Percentiles rank a stretch among this genome's conserved stretches.
Evolutionary conservation across 257 asterid species (phyloP).

Genomic region (Solanum boliviense): DNA sequence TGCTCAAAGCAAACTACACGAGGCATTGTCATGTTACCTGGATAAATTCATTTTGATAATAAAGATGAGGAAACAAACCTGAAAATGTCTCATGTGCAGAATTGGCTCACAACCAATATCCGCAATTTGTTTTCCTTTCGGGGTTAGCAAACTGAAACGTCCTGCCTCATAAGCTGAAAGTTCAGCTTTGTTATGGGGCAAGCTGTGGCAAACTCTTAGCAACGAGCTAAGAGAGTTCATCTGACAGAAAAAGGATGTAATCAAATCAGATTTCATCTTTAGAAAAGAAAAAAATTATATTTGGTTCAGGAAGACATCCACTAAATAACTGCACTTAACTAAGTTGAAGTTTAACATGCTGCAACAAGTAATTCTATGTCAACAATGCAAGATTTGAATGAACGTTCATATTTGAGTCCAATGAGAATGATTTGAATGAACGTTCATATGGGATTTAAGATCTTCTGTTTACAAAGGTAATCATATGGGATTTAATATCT

Average conservation of each 20-base stretch:
- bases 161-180: constrained; percentile 74
- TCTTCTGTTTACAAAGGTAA: not conserved
- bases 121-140: constrained; percentile 74
- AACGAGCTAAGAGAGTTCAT: constrained; percentile 89
- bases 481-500: not conserved
- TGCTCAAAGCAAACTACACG: not conserved
- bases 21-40: not conserved
- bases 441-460: not conserved
- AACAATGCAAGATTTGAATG: not conserved
- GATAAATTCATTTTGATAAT: not conserved
- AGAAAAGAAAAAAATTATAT: not conserved
- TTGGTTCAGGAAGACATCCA: not conserved
- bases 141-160: constrained; percentile 68
- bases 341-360: not conserved
- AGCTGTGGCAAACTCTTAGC: constrained; percentile 55
- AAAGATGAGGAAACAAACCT: constrained; percentile 32
- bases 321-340: not conserved
- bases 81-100: constrained; percentile 91
- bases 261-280: not conserved
- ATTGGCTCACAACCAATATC: constrained; percentile 98
- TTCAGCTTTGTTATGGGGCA: constrained; percentile 42
- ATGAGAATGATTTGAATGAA: not conserved
- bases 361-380: not conserved
- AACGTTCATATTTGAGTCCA: not conserved
- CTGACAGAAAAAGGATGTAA: constrained; percentile 19